Base-by-base conservation (phyloP, 192 early-diverging fungal genomes). In the Backusella mclennaniae region DNA sequence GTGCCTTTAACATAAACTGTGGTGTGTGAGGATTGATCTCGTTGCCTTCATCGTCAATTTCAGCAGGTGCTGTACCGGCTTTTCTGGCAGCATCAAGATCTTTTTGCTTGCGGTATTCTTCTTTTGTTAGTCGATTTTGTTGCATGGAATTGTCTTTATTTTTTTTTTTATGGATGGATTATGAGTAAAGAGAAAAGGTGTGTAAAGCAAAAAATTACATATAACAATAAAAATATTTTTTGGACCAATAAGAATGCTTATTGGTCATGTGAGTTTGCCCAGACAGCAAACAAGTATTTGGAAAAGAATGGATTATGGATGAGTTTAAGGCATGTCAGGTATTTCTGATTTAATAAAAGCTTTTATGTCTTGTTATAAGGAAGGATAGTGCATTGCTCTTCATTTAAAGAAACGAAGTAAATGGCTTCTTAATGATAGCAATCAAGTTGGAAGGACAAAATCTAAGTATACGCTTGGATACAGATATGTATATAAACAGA, bases 11-110 rank as follows among this genome's bases (percentile, higher is more conserved):
- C 85, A 98, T 98, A 83, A 94, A 98, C 73, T 97, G 90, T 6
- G 98, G 98, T 66, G 98, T 99, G 80, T 99, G 97, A 21, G 98
- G 98, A 81, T 99, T 99, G 87, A 99, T 98, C 77, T 95, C 94
- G 29, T 91, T 91, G 42, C 97, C 98, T 46, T 94, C 92, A 31
- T 92, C 93, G 83, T 96, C 95, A 4, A 92, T 83, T 67, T 93
- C 95, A 19, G 95, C 90, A 26, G 95, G 92, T 11, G 94, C 94
- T 35, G 94, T 95, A 75, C 95, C 95, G 7, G 97, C 96, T 79
- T 97, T 98, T 70, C 98, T 92, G 69, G 97, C 96, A 9, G 95
- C 96, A 70, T 99, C 97, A 68, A 98, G 88, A 75, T 96, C 96
- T 78, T 97, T 96, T 77, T 96, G 96, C 71, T 90, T 90, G 69